Base-by-base conservation (phyloP, 345 rosid genomes). In the Eucalyptus albens region DNA sequence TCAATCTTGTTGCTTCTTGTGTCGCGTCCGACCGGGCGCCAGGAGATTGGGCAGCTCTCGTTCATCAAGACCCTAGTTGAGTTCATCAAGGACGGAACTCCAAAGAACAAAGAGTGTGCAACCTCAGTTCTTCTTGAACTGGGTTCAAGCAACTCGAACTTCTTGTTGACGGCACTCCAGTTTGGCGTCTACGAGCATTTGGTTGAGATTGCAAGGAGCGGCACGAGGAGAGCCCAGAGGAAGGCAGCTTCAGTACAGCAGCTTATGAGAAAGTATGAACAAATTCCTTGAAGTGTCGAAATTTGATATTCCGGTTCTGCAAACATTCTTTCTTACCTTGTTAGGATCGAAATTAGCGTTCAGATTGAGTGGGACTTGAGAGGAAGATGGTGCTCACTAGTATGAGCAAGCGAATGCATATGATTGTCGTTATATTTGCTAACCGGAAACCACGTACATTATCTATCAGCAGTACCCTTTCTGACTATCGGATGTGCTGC, bases 151-250 rank as follows among this genome's bases (percentile, higher is more conserved):
- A 96, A 95, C 87, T 95, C 97, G 0, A 91, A 93, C 49, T 93
- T 91, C 90, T 88, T 95, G n/a, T 93, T 97, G 14, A 95, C 96
- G 10, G 97, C 98, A 3, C 98, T 95, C 91, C 97, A 95, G 51
- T 94, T 90, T 53, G 97, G 99, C 1, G 97, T 94, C 10, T 94
- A 95, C 85, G 98, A 96, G 40, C 90, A 94, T 89, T 93, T 97
- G 88, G 90, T 90, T 22, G 96, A 95, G 87, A 67, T 97, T 2
- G 27, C 92, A 3, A 92, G 51, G 17, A 93, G 90, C 5, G 98
- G 98, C 90, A 97, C 98, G 3, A 93, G 92, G 65, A 95, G 99
- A 94, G 98, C 96, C 6, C 96, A 94, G 91, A 94, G 98, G 89
- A 97, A 97, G 88, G 99, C 98, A 24, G 94, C 93, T 91, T 94